These are phyloP conservation scores for Torrubiella hemipterigena DNA, from an alignment of 2,329 filamentous ascomycete species.

Conservation along the genomic window DNA sequence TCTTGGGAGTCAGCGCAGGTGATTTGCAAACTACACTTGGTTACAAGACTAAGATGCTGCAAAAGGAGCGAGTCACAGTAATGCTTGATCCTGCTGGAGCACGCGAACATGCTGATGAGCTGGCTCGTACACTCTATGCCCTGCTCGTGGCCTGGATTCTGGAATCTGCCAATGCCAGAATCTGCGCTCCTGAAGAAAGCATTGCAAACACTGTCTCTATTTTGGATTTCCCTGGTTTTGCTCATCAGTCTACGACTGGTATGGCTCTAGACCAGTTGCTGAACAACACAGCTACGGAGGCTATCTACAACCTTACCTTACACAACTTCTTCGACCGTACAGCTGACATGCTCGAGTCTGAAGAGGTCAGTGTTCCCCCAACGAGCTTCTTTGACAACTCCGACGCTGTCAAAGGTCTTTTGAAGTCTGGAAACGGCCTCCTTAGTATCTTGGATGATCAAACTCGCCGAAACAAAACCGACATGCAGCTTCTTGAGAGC, in stretches of 20 bases:
- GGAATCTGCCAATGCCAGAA: conserved; percentile 79
- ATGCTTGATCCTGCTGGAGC: conserved; percentile 92
- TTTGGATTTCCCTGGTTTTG: conserved; percentile 92
- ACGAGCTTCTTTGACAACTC: conserved; percentile 98
- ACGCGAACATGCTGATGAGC: conserved; percentile 82
- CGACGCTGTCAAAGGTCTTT: conserved; percentile 79
- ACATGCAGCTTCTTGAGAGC: conserved; percentile 83
- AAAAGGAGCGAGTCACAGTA: conserved; percentile 93
- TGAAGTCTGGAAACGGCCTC: conserved; percentile 87
- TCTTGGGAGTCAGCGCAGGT: conserved; percentile 70
- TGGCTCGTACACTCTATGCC: conserved; percentile 86
- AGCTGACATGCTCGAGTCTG: conserved; percentile 83
- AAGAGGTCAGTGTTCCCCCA: conserved; percentile 80
- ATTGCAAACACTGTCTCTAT: conserved; percentile 91
- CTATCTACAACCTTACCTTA: conserved; percentile 82
- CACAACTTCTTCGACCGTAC: conserved; percentile 95
- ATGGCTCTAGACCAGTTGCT: conserved; percentile 85
- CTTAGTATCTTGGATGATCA: conserved; percentile 94
- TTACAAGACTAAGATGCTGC: conserved; percentile 94
- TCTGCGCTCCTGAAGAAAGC: conserved; percentile 76
- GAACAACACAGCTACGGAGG: conserved; percentile 87
- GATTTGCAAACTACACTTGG: conserved; percentile 82
- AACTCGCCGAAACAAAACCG: conserved; percentile 76
- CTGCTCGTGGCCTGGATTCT: conserved; percentile 89
- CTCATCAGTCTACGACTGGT: conserved; percentile 70